Conservation (phyloP, 176 grass and related monocot species). For the Phyllostachys edulis region DNA sequence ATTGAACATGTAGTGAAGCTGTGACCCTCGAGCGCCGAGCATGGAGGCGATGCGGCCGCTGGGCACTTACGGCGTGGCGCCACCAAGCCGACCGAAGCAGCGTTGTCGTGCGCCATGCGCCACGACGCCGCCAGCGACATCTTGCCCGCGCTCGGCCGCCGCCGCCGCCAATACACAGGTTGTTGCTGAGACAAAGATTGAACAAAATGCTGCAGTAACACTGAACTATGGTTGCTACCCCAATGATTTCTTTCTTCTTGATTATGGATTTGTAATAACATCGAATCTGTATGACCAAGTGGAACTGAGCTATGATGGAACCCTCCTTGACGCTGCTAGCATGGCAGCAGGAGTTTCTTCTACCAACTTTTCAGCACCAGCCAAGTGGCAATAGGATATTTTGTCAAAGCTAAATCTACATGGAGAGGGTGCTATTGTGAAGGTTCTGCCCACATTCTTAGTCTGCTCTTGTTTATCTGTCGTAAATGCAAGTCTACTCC, state of each 20-base stretch:
- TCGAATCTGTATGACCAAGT: constrained; percentile 75
- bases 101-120: too few species aligned
- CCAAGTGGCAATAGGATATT: constrained; percentile 72
- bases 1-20: too few species aligned
- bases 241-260: constrained; percentile 89
- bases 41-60: too few species aligned
- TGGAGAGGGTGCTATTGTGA: constrained; percentile 66
- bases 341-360: constrained; percentile 79
- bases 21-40: too few species aligned
- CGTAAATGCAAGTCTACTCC: not conserved
- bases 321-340: constrained; percentile 89
- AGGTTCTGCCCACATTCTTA: constrained; percentile 43
- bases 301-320: constrained; percentile 84
- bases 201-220: constrained; percentile 58
- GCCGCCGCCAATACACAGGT: too few species aligned
- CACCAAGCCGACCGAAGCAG: too few species aligned
- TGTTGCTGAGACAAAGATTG: constrained; percentile 65
- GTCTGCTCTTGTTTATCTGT: not conserved
- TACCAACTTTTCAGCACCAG: constrained; percentile 75
- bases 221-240: constrained; percentile 90
- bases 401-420: constrained; percentile 70
- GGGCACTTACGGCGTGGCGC: too few species aligned
- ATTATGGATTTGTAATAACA: constrained; percentile 95
- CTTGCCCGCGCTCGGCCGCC: too few species aligned
- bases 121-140: too few species aligned